Base-by-base conservation (phyloP, 345 rosid species). In the Gossypium thurberi region DNA sequence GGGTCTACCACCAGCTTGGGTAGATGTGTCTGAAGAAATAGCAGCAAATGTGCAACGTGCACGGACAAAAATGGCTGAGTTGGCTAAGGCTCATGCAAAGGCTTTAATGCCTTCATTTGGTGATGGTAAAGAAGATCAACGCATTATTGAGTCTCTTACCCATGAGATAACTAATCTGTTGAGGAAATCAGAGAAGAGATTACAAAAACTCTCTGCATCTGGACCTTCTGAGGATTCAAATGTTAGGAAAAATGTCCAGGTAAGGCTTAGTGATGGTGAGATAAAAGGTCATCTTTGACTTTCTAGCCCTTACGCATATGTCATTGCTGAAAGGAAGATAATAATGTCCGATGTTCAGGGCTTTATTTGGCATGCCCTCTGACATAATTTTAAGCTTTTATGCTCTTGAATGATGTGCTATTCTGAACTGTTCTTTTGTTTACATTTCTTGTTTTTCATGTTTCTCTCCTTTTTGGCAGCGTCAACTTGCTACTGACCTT, bases 31-130 rank as follows among this genome's bases (percentile, higher is more conserved):
- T 11, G 96, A 96, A 87, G 99, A 91, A 78, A 90, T 96, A 74
- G 88, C 94, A 4, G 87, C 82, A 56, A 82, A 93, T 74, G 89
- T 93, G 82, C 98, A 93, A 72, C 92, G 84, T 20, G 96, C 90
- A 50, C 84, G 82, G 48, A 80, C 79, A 8, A 93, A 87, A 83
- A 91, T 91, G 99, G 84, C 75, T 2, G 98, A 93, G 78, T 66
- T 96, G 78, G 85, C 95, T 14, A 96, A 84, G 81, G 93, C 97
- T 81, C 97, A 93, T 79, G 91, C 93, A 50, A 96, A 96, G 80
- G 96, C 99, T 48, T 80, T 96, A 79, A 93, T 96, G 98, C 99
- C 99, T 48, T 96, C 99, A 2, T 93, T 96, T 77, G 99, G 97
- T 53, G 99, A 96, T 71, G 98, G 88, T 77, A 93, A 84, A 85